Evolutionary conservation across 129 eudicot genomes (phyloP).

Genomic region (Centrapalus pauciflorus): DNA sequence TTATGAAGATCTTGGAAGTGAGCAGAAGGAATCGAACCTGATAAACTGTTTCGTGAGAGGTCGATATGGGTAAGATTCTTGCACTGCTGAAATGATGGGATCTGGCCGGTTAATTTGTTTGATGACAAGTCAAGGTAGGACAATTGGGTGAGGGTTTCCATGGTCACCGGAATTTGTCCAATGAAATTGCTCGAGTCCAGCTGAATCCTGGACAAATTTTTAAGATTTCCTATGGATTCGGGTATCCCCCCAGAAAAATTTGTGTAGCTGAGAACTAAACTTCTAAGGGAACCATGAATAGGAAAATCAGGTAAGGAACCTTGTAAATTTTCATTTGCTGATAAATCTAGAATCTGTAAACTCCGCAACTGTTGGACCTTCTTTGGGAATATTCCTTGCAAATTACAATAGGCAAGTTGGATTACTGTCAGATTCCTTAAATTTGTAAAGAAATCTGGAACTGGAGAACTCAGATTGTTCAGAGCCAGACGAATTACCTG

Average conservation of each 20-base stretch:
- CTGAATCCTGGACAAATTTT: slow-evolving; percentile 24
- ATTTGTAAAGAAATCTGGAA: slow-evolving; percentile 42
- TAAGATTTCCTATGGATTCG: slow-evolving; percentile 38
- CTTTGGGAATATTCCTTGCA: slow-evolving; percentile 43
- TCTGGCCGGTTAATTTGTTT: slow-evolving; percentile 38
- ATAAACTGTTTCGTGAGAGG: slow-evolving; percentile 32
- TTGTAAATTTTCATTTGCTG: slow-evolving; percentile 30
- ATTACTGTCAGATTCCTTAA: slow-evolving; percentile 38
- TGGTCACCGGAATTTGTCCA: slow-evolving; percentile 43
- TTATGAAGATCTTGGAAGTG: slow-evolving; percentile 41
- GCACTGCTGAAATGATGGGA: slow-evolving; percentile 40
- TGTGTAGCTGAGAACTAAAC: slow-evolving; percentile 38
- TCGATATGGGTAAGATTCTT: slow-evolving; percentile 28
- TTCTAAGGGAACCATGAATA: slow-evolving; percentile 26
- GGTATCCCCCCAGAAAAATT: slow-evolving; percentile 46
- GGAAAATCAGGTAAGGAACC: slow-evolving; percentile 50
- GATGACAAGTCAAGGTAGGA: slow-evolving; percentile 38
- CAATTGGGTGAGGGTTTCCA: slow-evolving; percentile 36
- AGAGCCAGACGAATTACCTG: slow-evolving; percentile 39
- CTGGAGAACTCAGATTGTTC: slow-evolving; percentile 32
- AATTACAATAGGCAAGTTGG: slow-evolving; percentile 30
- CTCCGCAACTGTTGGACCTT: slow-evolving; percentile 35
- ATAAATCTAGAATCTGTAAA: slow-evolving; percentile 40
- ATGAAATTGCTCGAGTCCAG: slow-evolving; percentile 23
- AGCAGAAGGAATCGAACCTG: slow-evolving; percentile 32